A percentile compares a stretch with the other conserved stretches of the same genome.
Evolutionary conservation across 2,329 filamentous ascomycete genomes (phyloP).

Genomic region (Calonectria montana): DNA sequence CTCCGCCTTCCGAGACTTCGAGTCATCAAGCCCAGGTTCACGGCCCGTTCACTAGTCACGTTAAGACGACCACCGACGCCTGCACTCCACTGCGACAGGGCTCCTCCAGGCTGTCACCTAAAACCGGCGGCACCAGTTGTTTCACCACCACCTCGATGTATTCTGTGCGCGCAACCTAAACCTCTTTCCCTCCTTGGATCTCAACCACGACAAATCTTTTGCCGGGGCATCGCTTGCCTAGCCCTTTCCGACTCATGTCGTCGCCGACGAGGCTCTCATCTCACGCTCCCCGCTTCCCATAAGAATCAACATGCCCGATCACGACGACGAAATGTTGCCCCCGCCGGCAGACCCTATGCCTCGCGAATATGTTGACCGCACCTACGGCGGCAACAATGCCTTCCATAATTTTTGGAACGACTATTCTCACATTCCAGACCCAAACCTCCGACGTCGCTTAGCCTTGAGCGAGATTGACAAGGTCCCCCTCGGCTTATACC

Average conservation of each 20-base stretch:
- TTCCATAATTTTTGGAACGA: slow-evolving; percentile 83
- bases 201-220: slow-evolving; percentile 21
- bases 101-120: background rate
- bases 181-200: slow-evolving; percentile 21
- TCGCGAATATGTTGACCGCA: slow-evolving; percentile 50
- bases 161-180: slow-evolving; percentile 22
- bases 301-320: slow-evolving; percentile 44
- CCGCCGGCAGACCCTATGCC: slow-evolving; percentile 50
- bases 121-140: background rate
- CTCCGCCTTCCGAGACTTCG: background rate
- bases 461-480: slow-evolving; percentile 85
- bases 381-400: slow-evolving; percentile 73
- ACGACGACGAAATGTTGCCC: slow-evolving; percentile 53
- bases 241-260: slow-evolving; percentile 38
- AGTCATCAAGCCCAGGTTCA: background rate
- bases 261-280: slow-evolving; percentile 36
- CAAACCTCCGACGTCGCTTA: slow-evolving; percentile 79
- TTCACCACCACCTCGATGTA: background rate
- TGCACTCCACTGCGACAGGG: slow-evolving; percentile 1
- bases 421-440: slow-evolving; percentile 73
- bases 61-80: background rate
- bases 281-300: slow-evolving; percentile 38
- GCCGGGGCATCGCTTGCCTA: slow-evolving; percentile 19
- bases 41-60: background rate
- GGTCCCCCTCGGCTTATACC: slow-evolving; percentile 80